Evolutionary conservation across 2,329 filamentous ascomycete genomes (phyloP).

Genomic region (Talaromyces sp.): DNA sequence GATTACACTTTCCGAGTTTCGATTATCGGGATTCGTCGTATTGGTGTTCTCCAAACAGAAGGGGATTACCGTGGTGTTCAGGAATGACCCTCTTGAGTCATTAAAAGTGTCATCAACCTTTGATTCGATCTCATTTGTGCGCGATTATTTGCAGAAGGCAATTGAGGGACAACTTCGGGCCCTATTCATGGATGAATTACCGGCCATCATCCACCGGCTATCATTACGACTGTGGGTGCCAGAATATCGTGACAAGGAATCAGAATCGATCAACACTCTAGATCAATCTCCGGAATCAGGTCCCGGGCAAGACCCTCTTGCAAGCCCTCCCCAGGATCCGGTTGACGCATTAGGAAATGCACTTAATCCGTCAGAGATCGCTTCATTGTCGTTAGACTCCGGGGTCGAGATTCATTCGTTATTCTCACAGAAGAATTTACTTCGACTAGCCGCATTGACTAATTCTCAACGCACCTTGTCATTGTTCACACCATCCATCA

Average conservation of each 20-base stretch:
- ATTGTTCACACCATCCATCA: constrained; percentile 84
- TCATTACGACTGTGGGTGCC: constrained; percentile 86
- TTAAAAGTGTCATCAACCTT: constrained; percentile 98
- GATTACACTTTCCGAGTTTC: constrained; percentile 92
- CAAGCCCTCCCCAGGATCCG: constrained; percentile 73
- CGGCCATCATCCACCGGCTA: constrained; percentile 89
- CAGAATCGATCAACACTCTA: constrained; percentile 43
- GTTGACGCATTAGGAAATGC: constrained; percentile 75
- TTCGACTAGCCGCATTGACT: constrained; percentile 73
- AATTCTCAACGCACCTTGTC: constrained; percentile 88
- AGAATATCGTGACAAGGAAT: constrained; percentile 64
- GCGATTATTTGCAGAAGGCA: constrained; percentile 91
- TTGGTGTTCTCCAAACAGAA: constrained; percentile 97
- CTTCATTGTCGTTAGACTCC: constrained; percentile 71
- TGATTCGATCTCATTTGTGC: constrained; percentile 96
- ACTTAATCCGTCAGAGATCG: constrained; percentile 68
- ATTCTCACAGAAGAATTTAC: constrained; percentile 91
- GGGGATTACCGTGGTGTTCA: constrained; percentile 90
- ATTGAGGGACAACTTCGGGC: constrained; percentile 91
- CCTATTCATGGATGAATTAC: constrained; percentile 95
- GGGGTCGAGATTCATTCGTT: constrained; percentile 77
- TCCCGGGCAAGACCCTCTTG: constrained; percentile 69
- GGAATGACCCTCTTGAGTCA: constrained; percentile 95
- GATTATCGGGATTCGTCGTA: constrained; percentile 94
- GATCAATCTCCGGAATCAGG: constrained; percentile 53